Percentiles rank a stretch among this genome's conserved stretches.
Conservation (phyloP, 139 green algal genomes). For the Desmodesmus armatus region DNA sequence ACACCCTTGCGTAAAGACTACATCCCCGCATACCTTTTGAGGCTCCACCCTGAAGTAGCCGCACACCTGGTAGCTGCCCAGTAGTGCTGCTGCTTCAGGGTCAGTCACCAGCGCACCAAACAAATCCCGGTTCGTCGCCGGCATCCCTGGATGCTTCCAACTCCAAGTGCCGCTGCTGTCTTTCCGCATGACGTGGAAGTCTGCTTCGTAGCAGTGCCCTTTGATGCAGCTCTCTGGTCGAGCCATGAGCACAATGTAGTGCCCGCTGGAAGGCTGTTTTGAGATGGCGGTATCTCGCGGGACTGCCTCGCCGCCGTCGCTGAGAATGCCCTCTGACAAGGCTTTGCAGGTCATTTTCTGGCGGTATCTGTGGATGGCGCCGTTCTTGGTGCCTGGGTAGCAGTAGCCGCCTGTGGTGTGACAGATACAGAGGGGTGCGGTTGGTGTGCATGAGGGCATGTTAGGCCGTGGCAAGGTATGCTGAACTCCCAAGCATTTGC, state of each 20-base stretch:
- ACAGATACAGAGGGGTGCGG: too few relatives aligned
- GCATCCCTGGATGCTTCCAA: neutral
- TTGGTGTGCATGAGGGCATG: too few relatives aligned
- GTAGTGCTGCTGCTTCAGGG: neutral
- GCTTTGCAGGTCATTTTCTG: neutral
- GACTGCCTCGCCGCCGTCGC: neutral
- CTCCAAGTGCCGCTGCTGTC: neutral
- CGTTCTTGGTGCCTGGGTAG: neutral
- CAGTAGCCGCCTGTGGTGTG: too few relatives aligned
- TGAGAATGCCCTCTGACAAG: neutral
- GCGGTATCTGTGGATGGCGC: neutral
- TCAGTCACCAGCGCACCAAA: neutral
- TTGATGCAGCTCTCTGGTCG: neutral
- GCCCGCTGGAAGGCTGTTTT: neutral
- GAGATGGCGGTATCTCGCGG: neutral
- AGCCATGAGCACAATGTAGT: conserved; percentile 11
- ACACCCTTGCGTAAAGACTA: too few relatives aligned
- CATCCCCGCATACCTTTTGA: too few relatives aligned
- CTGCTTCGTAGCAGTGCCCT: conserved; percentile 2
- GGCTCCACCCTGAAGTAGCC: conserved; percentile 2
- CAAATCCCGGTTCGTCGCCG: neutral
- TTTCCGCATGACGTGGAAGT: conserved; percentile 4
- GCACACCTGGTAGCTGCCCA: conserved; percentile 4
- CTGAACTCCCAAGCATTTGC: too few relatives aligned
- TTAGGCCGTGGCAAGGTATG: too few relatives aligned